A percentile compares a stretch with the other conserved stretches of the same genome.
Evolutionary conservation across 164 flowering plant genomes (phyloP).

Genomic region (Nymphaea colorata): DNA sequence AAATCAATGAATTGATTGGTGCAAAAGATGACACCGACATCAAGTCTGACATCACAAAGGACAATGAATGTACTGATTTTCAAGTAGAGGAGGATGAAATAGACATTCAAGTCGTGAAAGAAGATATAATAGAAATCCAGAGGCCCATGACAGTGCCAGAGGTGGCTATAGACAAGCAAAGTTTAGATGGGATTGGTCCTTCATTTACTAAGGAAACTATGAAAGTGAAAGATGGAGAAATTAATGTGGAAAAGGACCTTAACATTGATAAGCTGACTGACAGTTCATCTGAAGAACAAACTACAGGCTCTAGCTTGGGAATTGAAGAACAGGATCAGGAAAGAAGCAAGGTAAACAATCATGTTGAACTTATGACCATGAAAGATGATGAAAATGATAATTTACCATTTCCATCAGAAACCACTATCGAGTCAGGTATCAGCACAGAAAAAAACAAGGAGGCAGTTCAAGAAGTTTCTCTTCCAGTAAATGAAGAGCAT

Average conservation of each 20-base stretch:
- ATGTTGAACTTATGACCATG: background rate
- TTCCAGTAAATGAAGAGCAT: background rate
- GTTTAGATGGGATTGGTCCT: background rate
- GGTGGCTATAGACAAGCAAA: background rate
- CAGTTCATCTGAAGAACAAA: conserved; percentile 6
- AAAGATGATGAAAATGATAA: background rate
- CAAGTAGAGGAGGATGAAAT: no score
- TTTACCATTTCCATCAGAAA: conserved; percentile 4
- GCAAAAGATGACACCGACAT: background rate
- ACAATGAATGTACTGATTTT: no score
- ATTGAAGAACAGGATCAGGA: background rate
- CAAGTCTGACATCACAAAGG: no score
- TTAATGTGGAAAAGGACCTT: background rate
- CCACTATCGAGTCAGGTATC: background rate
- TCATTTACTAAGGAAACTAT: conserved; percentile 3
- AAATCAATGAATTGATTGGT: conserved; percentile 4
- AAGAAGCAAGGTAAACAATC: background rate
- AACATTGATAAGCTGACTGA: conserved; percentile 3
- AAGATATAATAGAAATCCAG: conserved; percentile 9
- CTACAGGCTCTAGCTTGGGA: background rate
- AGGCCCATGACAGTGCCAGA: conserved; percentile 2
- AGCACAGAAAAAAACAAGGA: no score
- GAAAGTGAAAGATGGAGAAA: conserved; percentile 5
- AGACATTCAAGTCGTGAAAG: background rate
- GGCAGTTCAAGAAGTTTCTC: no score